These are phyloP conservation scores for Gracilariopsis chorda DNA, from an alignment of 23 red algal genomes.

Conservation along the genomic window DNA sequence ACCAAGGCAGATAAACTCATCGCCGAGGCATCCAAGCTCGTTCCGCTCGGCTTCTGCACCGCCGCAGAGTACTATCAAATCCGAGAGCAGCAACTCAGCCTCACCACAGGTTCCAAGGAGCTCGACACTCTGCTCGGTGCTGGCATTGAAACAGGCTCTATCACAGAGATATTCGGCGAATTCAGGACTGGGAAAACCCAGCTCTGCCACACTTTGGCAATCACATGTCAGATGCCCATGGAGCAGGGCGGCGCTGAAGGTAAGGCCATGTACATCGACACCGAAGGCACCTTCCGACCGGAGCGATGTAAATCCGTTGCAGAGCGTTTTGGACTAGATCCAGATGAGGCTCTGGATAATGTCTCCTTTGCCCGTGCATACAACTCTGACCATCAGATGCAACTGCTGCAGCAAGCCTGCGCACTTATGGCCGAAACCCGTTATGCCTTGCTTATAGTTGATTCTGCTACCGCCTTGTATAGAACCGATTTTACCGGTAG, in stretches of 20 bases:
- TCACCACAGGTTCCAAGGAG: slow-evolving; percentile 94
- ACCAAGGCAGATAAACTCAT: slow-evolving; percentile 98
- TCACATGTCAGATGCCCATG: slow-evolving; percentile 96
- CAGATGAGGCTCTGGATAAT: slow-evolving; percentile 94
- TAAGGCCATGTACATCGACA: slow-evolving; percentile 96
- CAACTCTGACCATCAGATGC: slow-evolving; percentile 97
- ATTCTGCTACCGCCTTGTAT: slow-evolving; percentile 96
- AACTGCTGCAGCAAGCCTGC: slow-evolving; percentile 84
- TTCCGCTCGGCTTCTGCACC: slow-evolving; percentile 89
- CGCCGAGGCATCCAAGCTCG: slow-evolving; percentile 83
- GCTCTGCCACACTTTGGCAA: slow-evolving; percentile 89
- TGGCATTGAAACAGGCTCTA: slow-evolving; percentile 95
- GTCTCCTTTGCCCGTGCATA: slow-evolving; percentile 91
- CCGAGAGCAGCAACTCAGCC: slow-evolving; percentile 75
- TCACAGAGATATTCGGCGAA: slow-evolving; percentile 98
- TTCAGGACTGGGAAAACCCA: slow-evolving; percentile 98
- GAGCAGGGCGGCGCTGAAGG: slow-evolving; percentile 92
- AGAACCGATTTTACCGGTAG: slow-evolving; percentile 93
- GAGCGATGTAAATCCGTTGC: slow-evolving; percentile 89
- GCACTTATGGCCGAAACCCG: slow-evolving; percentile 92
- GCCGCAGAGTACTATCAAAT: slow-evolving; percentile 72
- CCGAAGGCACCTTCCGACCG: slow-evolving; percentile 97
- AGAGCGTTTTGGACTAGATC: slow-evolving; percentile 85
- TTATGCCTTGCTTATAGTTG: slow-evolving; percentile 93
- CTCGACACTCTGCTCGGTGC: slow-evolving; percentile 84